phyloP scores from a whole-genome alignment of 208 protist species.

The Acanthamoeba lugdunensis region DNA sequence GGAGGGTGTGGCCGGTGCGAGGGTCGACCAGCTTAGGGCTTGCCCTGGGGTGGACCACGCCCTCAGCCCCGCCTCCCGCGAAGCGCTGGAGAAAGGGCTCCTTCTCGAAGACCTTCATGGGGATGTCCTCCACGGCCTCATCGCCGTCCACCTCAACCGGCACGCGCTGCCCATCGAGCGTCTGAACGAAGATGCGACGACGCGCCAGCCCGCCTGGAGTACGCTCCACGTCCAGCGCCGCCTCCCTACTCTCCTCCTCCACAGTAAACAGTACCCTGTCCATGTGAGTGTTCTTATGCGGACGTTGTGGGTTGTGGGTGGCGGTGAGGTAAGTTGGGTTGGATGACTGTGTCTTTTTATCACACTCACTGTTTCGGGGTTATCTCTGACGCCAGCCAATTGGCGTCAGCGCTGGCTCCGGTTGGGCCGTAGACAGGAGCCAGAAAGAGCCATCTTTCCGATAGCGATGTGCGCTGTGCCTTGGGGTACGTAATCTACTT shows the following conservation, averaged over 20 bases:
- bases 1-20: not conserved
- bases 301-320: not conserved
- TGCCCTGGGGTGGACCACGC: not conserved
- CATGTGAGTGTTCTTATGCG: not conserved
- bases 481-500: too few relatives aligned
- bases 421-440: not conserved
- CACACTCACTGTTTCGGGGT: too few relatives aligned
- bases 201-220: not conserved
- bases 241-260: not conserved
- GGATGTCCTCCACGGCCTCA: not conserved
- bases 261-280: not conserved
- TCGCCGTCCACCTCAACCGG: not conserved
- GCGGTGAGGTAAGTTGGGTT: too few relatives aligned
- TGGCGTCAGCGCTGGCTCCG: not conserved
- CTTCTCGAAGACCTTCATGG: slow-evolving; percentile 51
- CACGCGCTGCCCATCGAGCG: slow-evolving; percentile 24
- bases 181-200: slow-evolving; percentile 41
- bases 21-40: not conserved
- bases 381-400: not conserved
- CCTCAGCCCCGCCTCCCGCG: not conserved
- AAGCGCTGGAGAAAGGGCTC: slow-evolving; percentile 33
- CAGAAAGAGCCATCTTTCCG: not conserved
- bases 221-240: not conserved
- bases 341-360: too few relatives aligned
- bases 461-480: too few relatives aligned